phyloP scores from a whole-genome alignment of 2,329 filamentous ascomycete species.

The Stachybotrys elegans region DNA sequence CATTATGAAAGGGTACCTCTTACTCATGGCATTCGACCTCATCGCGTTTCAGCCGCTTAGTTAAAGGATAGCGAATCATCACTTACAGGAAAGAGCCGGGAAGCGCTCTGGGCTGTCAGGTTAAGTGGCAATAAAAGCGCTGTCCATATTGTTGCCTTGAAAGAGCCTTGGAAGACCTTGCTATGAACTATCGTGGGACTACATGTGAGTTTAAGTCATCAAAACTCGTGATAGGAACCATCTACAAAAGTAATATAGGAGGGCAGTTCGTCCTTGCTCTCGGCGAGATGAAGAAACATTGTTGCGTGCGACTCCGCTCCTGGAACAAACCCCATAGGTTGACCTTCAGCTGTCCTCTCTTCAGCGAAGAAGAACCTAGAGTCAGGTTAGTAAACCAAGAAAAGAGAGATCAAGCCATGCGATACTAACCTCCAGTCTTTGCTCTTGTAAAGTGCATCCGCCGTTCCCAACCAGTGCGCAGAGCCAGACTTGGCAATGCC shows the following conservation, averaged over 20 bases:
- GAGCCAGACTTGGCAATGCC: constrained; percentile 2
- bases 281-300: neutral
- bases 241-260: neutral
- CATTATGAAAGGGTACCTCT: no score
- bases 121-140: no score
- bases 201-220: no score
- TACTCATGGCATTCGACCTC: no score
- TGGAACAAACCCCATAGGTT: neutral
- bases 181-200: no score
- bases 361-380: neutral
- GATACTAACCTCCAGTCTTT: constrained; percentile 1
- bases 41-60: no score
- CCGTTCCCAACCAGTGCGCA: neutral
- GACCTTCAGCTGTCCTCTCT: neutral
- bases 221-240: neutral
- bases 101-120: no score
- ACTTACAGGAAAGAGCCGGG: no score
- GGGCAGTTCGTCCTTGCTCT: neutral
- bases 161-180: no score
- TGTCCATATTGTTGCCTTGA: no score
- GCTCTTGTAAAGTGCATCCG: neutral
- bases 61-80: no score
- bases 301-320: neutral
- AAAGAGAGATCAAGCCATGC: neutral
- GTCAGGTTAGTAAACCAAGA: neutral